Conservation (phyloP, 2,329 filamentous ascomycete species). For the Verticillium zaregamsianum region DNA sequence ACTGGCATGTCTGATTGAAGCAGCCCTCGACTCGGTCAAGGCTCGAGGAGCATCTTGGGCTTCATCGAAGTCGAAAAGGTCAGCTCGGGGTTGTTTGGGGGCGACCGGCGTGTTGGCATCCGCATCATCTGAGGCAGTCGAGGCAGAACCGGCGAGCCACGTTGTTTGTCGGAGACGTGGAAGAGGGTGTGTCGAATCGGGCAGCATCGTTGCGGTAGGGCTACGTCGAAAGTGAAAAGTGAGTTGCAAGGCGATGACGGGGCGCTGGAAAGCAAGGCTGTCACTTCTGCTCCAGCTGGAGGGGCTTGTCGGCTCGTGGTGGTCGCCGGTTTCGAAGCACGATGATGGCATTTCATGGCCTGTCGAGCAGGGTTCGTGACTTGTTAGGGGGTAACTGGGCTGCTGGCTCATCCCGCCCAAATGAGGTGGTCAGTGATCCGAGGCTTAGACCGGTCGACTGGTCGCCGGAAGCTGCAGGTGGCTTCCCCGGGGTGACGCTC, state of each 20-base stretch:
- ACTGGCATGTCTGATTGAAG: background rate
- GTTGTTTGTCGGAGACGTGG: background rate
- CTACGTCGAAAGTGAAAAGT: background rate
- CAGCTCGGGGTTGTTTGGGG: background rate
- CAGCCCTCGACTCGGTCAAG: background rate
- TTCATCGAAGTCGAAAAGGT: background rate
- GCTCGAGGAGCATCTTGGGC: background rate
- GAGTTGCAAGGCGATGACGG: background rate
- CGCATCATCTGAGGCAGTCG: background rate
- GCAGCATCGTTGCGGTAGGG: background rate
- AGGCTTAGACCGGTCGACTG: background rate
- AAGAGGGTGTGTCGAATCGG: constrained; percentile 1
- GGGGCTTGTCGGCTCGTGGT: background rate
- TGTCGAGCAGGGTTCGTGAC: background rate
- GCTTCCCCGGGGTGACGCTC: constrained; percentile 1
- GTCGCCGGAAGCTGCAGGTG: background rate
- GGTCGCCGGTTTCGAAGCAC: background rate
- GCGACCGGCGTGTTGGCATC: background rate
- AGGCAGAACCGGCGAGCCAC: background rate
- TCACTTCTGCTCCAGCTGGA: background rate
- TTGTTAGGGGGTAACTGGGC: background rate
- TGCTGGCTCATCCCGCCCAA: background rate
- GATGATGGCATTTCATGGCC: background rate
- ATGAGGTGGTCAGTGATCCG: background rate
- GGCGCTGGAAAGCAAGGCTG: background rate